Percentiles rank a stretch among this genome's conserved stretches.
Evolutionary conservation across 768 basidiomycete species (phyloP).

Genomic region (Goffeauzyma gilvescens): DNA sequence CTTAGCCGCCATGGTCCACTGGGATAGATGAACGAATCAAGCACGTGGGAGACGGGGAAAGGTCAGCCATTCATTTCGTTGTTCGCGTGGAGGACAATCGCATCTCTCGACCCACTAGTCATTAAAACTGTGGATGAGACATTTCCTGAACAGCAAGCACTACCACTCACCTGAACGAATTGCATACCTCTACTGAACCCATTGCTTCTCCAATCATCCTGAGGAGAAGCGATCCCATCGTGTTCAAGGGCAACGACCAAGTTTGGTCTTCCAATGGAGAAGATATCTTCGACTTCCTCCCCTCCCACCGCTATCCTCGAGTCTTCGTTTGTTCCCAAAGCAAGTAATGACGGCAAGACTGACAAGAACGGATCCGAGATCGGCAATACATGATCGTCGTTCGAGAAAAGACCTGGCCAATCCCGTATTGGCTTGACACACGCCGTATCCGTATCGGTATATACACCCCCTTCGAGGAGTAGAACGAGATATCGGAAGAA

Average conservation of each 20-base stretch:
- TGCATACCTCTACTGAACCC: constrained; percentile 16
- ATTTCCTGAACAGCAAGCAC: neutral
- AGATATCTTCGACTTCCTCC: neutral
- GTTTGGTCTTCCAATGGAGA: neutral
- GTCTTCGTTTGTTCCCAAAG: neutral
- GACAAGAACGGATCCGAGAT: constrained; percentile 4
- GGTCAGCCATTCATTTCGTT: no score
- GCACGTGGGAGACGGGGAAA: no score
- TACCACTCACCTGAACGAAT: constrained; percentile 7
- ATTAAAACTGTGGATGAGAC: no score
- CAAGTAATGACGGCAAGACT: constrained; percentile 4
- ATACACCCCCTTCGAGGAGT: constrained; percentile 18
- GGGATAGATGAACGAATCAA: neutral
- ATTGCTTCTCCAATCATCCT: constrained; percentile 12
- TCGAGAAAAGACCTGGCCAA: constrained; percentile 10
- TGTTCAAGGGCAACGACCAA: constrained; percentile 15
- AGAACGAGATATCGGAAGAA: constrained; percentile 17
- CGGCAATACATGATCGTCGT: neutral
- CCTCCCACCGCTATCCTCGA: neutral
- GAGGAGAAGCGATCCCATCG: constrained; percentile 6
- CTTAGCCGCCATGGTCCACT: constrained; percentile 19
- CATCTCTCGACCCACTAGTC: no score
- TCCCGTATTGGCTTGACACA: constrained; percentile 12
- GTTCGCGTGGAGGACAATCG: no score
- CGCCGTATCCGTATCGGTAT: constrained; percentile 22